These are phyloP conservation scores for Apiospora pterosperma DNA, from an alignment of 2,329 filamentous ascomycete genomes.

Conservation along the genomic window DNA sequence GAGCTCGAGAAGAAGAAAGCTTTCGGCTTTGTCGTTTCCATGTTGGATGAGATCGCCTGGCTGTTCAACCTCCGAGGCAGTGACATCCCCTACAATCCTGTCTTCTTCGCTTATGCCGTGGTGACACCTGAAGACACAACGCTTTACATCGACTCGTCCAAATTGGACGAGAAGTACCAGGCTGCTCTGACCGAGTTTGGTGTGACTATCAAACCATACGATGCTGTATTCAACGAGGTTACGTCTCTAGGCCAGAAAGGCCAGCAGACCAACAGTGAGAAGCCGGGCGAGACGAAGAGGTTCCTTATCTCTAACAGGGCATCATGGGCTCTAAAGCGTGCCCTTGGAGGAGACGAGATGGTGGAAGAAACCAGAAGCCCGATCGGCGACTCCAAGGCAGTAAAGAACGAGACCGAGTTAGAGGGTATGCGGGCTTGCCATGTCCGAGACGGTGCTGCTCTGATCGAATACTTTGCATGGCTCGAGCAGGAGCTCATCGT, in stretches of 20 bases:
- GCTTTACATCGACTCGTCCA: conserved; percentile 79
- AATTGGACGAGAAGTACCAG: conserved; percentile 66
- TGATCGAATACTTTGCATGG: conserved; percentile 95
- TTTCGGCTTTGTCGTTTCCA: conserved; percentile 83
- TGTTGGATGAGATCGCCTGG: conserved; percentile 97
- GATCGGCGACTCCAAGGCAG: conserved; percentile 83
- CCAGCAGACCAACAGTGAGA: conserved; percentile 25
- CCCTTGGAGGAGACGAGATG: conserved; percentile 78
- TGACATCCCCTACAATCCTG: conserved; percentile 96
- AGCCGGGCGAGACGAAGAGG: conserved; percentile 48
- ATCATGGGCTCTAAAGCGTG: conserved; percentile 88
- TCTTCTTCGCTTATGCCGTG: conserved; percentile 95
- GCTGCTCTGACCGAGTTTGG: conserved; percentile 66
- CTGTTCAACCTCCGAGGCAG: conserved; percentile 94
- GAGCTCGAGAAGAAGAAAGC: conserved; percentile 89
- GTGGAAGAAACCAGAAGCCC: conserved; percentile 87
- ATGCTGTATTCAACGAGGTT: conserved; percentile 76
- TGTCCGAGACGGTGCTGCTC: conserved; percentile 84
- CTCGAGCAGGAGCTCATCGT: conserved; percentile 81
- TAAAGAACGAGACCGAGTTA: conserved; percentile 89
- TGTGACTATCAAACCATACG: conserved; percentile 78
- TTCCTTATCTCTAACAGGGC: conserved; percentile 85
- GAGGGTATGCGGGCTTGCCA: conserved; percentile 94
- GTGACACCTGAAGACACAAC: conserved; percentile 74
- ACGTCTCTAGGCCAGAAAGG: conserved; percentile 52